A percentile compares a stretch with the other conserved stretches of the same genome.
Conservation (phyloP, 768 basidiomycete genomes). For the Lepiota subincarnata region DNA sequence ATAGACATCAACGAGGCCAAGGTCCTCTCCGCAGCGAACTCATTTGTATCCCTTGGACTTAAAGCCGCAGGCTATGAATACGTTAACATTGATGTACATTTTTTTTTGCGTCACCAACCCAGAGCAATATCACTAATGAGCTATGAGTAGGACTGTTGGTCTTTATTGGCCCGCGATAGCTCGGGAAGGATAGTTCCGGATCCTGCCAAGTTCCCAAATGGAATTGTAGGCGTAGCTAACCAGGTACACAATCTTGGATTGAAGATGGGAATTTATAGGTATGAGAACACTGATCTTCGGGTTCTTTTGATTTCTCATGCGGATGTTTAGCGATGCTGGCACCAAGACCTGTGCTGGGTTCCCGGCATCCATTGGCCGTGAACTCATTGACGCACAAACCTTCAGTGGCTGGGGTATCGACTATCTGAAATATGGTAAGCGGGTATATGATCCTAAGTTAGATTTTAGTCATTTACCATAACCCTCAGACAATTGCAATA, state of each 20-base stretch:
- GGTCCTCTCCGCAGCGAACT: conserved; percentile 42
- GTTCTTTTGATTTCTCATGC: not conserved
- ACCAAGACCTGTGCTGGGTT: conserved; percentile 49
- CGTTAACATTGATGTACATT: conserved; percentile 46
- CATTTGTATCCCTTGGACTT: conserved; percentile 42
- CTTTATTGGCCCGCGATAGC: conserved; percentile 34
- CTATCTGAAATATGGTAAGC: conserved; percentile 53
- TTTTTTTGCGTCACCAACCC: not conserved
- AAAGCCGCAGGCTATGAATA: conserved; percentile 47
- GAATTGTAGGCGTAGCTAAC: conserved; percentile 40
- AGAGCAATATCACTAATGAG: not conserved
- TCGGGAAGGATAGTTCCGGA: conserved; percentile 45
- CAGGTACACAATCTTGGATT: conserved; percentile 44
- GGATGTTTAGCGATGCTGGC: conserved; percentile 45
- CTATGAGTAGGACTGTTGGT: conserved; percentile 44
- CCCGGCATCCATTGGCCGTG: conserved; percentile 52
- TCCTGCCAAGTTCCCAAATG: conserved; percentile 49
- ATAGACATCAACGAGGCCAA: conserved; percentile 42
- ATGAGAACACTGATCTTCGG: not conserved
- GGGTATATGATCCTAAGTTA: not conserved
- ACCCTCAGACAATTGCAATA: conserved; percentile 45
- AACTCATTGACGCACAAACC: conserved; percentile 46
- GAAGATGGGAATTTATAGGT: conserved; percentile 52
- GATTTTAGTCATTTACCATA: too few relatives aligned
- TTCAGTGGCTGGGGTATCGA: conserved; percentile 54